Evolutionary conservation across 805 yeast species (phyloP).

Genomic region (Ascoidea rubescens): DNA sequence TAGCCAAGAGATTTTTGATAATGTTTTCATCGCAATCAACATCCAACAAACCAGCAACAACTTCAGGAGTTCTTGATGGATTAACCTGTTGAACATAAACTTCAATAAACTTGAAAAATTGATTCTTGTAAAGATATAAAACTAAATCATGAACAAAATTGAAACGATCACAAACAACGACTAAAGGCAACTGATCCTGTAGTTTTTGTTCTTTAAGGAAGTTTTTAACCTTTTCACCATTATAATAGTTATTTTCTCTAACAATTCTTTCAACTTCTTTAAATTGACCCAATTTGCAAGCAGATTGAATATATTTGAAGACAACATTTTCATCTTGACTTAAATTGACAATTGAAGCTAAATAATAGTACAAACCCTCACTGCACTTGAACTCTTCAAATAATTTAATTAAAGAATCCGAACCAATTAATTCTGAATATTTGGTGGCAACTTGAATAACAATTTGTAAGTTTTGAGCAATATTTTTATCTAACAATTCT

Average conservation of each 20-base stretch:
- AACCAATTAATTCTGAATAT: conserved; percentile 86
- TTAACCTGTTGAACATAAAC: conserved; percentile 97
- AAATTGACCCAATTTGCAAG: conserved; percentile 78
- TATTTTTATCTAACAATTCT: conserved; percentile 68
- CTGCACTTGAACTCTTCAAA: conserved; percentile 87
- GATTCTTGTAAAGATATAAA: conserved; percentile 86
- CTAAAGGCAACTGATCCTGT: conserved; percentile 91
- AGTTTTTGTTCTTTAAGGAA: conserved; percentile 88
- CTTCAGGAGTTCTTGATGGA: conserved; percentile 92
- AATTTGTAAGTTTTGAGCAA: conserved; percentile 80
- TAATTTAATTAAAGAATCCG: conserved; percentile 69
- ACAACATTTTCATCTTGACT: conserved; percentile 93
- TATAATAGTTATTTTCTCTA: conserved; percentile 85
- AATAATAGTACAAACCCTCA: conserved; percentile 90
- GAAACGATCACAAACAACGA: conserved; percentile 90
- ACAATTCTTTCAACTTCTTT: conserved; percentile 94
- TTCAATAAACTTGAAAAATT: conserved; percentile 92
- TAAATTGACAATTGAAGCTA: conserved; percentile 84
- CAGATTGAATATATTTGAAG: conserved; percentile 89
- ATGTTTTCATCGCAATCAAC: conserved; percentile 93
- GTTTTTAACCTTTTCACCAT: conserved; percentile 95
- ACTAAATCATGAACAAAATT: conserved; percentile 87
- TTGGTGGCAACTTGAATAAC: conserved; percentile 95
- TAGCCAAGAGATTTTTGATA: conserved; percentile 64
- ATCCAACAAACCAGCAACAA: conserved; percentile 88